A percentile compares a stretch with the other conserved stretches of the same genome.
phyloP scores from a whole-genome alignment of 208 protist species.

The Leishmania amazonensis region DNA sequence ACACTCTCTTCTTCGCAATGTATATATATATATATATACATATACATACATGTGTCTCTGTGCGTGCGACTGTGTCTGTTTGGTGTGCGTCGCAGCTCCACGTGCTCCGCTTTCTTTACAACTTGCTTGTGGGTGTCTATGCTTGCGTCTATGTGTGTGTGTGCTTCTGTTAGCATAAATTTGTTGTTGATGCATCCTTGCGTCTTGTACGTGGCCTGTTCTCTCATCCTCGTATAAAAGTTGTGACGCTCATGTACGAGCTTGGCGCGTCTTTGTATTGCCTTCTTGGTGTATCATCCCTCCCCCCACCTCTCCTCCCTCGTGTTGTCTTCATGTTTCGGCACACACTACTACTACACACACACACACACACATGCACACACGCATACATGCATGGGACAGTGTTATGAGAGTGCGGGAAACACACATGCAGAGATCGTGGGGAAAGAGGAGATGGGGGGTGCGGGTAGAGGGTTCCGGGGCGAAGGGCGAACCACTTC shows the following conservation, averaged over 20 bases:
- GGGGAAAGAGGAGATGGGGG: background rate
- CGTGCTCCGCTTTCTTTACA: slow-evolving; percentile 2
- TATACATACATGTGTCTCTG: background rate
- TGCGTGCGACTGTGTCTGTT: background rate
- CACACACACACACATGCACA: background rate
- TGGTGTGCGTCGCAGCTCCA: background rate
- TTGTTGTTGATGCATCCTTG: background rate
- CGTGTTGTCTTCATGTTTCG: background rate
- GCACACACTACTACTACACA: background rate
- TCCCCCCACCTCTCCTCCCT: background rate
- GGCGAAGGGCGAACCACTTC: background rate
- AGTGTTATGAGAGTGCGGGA: background rate
- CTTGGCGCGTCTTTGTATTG: background rate
- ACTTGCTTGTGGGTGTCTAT: slow-evolving; percentile 1
- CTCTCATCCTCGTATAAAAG: background rate
- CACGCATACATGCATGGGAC: background rate
- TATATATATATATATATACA: background rate
- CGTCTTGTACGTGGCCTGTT: background rate
- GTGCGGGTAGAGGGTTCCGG: background rate
- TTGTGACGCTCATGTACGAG: background rate
- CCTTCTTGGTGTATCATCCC: background rate
- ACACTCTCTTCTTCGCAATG: background rate
- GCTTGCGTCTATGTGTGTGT: background rate
- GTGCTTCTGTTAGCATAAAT: background rate
- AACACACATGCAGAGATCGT: background rate